Conservation (phyloP, 257 asterid species). For the Penstemon eatonii region DNA sequence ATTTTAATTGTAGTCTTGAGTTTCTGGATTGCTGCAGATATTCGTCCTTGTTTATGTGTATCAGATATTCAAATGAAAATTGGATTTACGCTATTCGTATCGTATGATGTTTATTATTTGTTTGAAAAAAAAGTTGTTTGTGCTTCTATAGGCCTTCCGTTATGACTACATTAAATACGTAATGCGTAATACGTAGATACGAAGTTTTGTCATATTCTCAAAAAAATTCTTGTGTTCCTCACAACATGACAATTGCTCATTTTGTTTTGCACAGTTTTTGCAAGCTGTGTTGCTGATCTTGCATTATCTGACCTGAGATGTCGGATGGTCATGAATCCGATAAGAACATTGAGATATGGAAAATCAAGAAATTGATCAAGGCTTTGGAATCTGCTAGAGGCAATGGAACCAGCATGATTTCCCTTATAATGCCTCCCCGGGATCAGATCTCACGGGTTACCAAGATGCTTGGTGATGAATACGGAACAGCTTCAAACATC, state of each 20-base stretch:
- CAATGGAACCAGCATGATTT: slow-evolving; percentile 45
- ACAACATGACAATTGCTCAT: not conserved
- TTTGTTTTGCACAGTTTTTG: slow-evolving; percentile 3
- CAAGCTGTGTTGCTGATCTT: slow-evolving; percentile 18
- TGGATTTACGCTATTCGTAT: not conserved
- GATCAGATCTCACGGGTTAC: slow-evolving; percentile 44
- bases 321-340: slow-evolving; percentile 37
- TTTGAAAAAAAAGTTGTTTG: not conserved
- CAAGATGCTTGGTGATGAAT: slow-evolving; percentile 45
- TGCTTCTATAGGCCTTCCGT: not conserved
- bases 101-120: slow-evolving; percentile 5
- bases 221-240: not conserved
- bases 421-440: slow-evolving; percentile 41
- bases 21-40: not conserved
- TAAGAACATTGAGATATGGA: slow-evolving; percentile 41
- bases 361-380: slow-evolving; percentile 40
- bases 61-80: not conserved
- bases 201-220: not conserved
- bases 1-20: not conserved
- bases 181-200: not conserved
- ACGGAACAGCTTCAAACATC: slow-evolving; percentile 41
- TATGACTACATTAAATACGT: not conserved
- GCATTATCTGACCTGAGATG: slow-evolving; percentile 24
- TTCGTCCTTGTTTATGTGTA: not conserved
- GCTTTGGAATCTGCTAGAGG: slow-evolving; percentile 45